A percentile compares a stretch with the other conserved stretches of the same genome.
Conservation (phyloP, 495 filamentous ascomycete species). For the Talaromyces ruber region DNA sequence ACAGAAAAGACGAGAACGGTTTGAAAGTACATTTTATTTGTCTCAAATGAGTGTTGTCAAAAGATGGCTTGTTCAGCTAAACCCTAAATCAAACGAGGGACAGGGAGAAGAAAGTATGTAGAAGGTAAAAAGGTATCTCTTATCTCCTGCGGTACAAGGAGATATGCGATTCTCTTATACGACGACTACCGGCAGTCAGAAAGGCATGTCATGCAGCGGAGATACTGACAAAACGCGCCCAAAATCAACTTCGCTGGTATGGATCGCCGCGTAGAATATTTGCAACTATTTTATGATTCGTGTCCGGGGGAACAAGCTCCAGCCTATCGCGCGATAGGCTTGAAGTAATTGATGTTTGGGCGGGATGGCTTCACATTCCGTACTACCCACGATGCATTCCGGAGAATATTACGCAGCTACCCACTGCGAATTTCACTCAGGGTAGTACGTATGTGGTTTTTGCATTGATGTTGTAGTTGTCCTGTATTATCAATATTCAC, state of each 20-base stretch:
- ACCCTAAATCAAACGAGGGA: background rate
- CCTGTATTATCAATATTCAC: too few relatives aligned
- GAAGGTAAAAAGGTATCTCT: too few relatives aligned
- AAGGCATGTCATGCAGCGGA: background rate
- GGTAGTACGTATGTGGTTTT: background rate
- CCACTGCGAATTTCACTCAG: background rate
- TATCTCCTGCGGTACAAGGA: background rate
- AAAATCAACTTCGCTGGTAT: background rate
- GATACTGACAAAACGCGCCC: background rate
- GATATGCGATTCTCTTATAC: constrained; percentile 1
- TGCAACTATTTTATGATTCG: background rate
- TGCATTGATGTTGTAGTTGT: too few relatives aligned
- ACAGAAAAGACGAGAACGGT: constrained; percentile 11
- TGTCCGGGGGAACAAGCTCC: background rate
- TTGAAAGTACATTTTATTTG: constrained; percentile 16
- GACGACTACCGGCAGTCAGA: background rate
- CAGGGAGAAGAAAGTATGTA: background rate
- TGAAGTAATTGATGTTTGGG: background rate
- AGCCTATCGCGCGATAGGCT: constrained; percentile 4
- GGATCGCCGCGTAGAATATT: constrained; percentile 3
- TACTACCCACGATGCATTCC: constrained; percentile 1
- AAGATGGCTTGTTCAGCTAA: background rate
- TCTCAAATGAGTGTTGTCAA: background rate
- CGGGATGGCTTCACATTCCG: constrained; percentile 3
- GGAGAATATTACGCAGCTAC: background rate